phyloP scores from a whole-genome alignment of 148 eudicot genomes.

The Gaultheria prostrata region DNA sequence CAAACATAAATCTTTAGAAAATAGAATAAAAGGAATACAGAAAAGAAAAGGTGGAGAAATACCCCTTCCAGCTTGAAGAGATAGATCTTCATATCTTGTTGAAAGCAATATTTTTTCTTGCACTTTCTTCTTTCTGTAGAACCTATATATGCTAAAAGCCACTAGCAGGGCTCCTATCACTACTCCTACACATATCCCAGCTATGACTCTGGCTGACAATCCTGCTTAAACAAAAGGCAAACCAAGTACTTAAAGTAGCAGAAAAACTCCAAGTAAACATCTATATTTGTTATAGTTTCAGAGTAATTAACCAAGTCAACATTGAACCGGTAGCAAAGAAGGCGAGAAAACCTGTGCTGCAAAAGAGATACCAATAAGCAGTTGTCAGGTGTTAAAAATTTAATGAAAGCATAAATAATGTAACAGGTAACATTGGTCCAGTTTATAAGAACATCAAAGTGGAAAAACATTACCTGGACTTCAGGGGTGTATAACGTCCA shows the following conservation, averaged over 20 bases:
- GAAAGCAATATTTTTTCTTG: not conserved
- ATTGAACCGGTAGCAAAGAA: slow-evolving; percentile 26
- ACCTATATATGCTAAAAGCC: slow-evolving; percentile 7
- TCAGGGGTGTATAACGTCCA: slow-evolving; percentile 16
- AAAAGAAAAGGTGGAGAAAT: not conserved
- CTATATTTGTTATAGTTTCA: not conserved
- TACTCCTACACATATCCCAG: slow-evolving; percentile 24
- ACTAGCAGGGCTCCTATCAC: slow-evolving; percentile 13
- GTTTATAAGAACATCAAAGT: slow-evolving; percentile 5
- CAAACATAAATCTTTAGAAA: not conserved
- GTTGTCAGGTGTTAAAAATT: slow-evolving; percentile 9
- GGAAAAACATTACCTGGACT: slow-evolving; percentile 15
- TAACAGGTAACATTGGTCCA: not conserved
- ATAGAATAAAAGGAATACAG: not conserved
- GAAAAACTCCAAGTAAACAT: not conserved
- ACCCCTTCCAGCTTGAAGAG: slow-evolving; percentile 7
- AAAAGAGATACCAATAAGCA: slow-evolving; percentile 17
- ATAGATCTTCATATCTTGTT: slow-evolving; percentile 13
- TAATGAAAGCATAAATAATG: not conserved
- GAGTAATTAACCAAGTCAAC: slow-evolving; percentile 8
- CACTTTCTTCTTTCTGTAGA: slow-evolving; percentile 19
- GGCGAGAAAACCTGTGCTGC: slow-evolving; percentile 45
- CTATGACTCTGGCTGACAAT: slow-evolving; percentile 19
- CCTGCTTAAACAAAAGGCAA: slow-evolving; percentile 12
- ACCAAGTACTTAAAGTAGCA: slow-evolving; percentile 8